Conservation (phyloP, 208 protist species). For the Acanthamoeba healyi region DNA sequence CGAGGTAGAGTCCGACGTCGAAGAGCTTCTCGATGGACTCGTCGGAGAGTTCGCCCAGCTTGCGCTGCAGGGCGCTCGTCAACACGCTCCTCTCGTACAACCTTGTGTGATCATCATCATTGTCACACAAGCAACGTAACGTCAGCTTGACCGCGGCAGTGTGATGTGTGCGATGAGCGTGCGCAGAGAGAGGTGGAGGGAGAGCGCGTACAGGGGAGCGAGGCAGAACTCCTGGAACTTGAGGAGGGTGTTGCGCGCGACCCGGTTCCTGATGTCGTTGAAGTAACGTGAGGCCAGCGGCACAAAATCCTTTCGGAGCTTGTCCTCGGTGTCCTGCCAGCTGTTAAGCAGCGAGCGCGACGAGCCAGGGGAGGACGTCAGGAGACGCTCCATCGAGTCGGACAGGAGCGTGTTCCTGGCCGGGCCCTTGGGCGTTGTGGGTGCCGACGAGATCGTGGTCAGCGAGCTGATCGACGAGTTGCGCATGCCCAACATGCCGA, state of each 20-base stretch:
- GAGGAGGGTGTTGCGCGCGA: conserved; percentile 57
- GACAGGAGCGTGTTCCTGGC: not conserved
- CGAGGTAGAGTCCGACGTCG: conserved; percentile 15
- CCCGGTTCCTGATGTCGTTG: conserved; percentile 6
- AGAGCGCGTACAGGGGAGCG: not conserved
- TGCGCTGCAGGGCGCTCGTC: conserved; percentile 53
- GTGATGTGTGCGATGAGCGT: not conserved
- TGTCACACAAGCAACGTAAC: too few species aligned
- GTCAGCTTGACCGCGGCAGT: too few species aligned
- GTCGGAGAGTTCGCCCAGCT: conserved; percentile 9
- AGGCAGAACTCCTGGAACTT: conserved; percentile 62
- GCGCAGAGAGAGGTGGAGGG: too few species aligned
- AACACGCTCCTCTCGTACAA: conserved; percentile 32
- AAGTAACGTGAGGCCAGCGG: conserved; percentile 59
- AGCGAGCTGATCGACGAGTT: conserved; percentile 9
- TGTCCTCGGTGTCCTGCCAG: conserved; percentile 4
- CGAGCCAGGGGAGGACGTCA: not conserved
- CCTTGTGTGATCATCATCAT: not conserved
- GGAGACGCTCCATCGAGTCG: conserved; percentile 34
- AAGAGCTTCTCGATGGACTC: conserved; percentile 29
- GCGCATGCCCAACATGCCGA: not conserved
- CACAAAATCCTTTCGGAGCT: conserved; percentile 7
- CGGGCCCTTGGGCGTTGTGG: conserved; percentile 13
- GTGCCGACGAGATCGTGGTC: not conserved
- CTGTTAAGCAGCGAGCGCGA: not conserved